Evolutionary conservation across 108 stramenopile species (phyloP).

Genomic region (Cyclotella atomus): DNA sequence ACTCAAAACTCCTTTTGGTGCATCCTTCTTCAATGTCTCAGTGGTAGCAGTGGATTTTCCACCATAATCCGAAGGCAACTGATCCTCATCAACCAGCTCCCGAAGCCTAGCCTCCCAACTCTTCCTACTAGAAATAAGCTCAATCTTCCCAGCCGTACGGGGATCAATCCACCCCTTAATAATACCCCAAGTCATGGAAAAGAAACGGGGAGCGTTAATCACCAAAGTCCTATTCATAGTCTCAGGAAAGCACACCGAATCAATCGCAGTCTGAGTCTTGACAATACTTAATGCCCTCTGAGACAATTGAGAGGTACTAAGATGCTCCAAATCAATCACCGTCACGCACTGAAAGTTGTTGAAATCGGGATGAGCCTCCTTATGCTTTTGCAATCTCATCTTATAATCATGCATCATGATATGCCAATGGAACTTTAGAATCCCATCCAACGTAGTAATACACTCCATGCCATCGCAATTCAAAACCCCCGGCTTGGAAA

Average conservation of each 20-base stretch:
- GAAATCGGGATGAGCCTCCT: slow-evolving; percentile 73
- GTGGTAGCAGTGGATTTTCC: slow-evolving; percentile 69
- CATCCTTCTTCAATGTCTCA: slow-evolving; percentile 58
- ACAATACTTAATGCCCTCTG: slow-evolving; percentile 69
- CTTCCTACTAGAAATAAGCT: slow-evolving; percentile 69
- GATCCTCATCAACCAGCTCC: slow-evolving; percentile 72
- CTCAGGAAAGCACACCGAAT: slow-evolving; percentile 90
- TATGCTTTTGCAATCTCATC: slow-evolving; percentile 56
- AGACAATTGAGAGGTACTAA: slow-evolving; percentile 68
- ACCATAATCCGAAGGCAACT: slow-evolving; percentile 83
- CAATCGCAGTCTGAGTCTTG: slow-evolving; percentile 87
- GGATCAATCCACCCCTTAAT: slow-evolving; percentile 90
- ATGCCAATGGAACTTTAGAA: slow-evolving; percentile 86
- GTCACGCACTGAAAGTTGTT: slow-evolving; percentile 78
- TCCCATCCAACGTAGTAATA: slow-evolving; percentile 80
- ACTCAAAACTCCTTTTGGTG: slow-evolving; percentile 60
- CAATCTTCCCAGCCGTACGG: slow-evolving; percentile 82
- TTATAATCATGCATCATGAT: slow-evolving; percentile 86
- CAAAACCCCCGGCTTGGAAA: slow-evolving; percentile 84
- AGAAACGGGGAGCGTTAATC: slow-evolving; percentile 87
- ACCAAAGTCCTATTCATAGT: slow-evolving; percentile 81
- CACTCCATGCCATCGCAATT: slow-evolving; percentile 82
- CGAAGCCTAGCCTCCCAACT: slow-evolving; percentile 66
- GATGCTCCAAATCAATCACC: slow-evolving; percentile 70
- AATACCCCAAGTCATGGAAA: slow-evolving; percentile 77